phyloP scores from a whole-genome alignment of 225 moss, liverwort and hornwort genomes.

The Polytrichum commune region DNA sequence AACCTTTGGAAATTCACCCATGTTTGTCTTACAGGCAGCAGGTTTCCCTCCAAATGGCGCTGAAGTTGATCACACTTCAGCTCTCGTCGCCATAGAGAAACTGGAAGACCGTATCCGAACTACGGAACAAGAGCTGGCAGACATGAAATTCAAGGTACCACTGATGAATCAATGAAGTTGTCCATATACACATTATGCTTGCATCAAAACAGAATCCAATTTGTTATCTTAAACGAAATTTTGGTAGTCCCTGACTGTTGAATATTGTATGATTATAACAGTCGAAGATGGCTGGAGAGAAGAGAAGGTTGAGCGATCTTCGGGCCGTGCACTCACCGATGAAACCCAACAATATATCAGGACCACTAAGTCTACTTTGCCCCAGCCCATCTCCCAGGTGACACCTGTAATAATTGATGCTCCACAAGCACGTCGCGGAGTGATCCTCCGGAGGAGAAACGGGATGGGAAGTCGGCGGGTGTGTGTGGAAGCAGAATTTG shows the following conservation, averaged over 20 bases:
- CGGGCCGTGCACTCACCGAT: constrained; percentile 50
- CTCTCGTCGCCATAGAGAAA: constrained; percentile 43
- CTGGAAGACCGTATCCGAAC: constrained; percentile 47
- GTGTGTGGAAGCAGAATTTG: constrained; percentile 3
- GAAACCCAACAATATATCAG: constrained; percentile 15
- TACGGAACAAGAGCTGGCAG: constrained; percentile 57
- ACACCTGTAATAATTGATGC: neutral
- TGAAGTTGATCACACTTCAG: constrained; percentile 47
- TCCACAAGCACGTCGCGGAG: neutral
- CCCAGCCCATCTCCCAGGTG: constrained; percentile 23
- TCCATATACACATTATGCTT: too few relatives aligned
- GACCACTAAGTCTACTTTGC: constrained; percentile 17
- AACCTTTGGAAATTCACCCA: neutral
- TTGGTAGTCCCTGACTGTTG: too few relatives aligned
- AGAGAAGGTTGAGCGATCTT: constrained; percentile 53
- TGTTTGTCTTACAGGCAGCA: constrained; percentile 34
- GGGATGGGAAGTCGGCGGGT: neutral
- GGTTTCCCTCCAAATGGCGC: constrained; percentile 29
- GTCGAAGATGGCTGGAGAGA: constrained; percentile 56
- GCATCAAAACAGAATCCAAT: too few relatives aligned
- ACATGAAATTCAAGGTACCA: constrained; percentile 49
- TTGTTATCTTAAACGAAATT: too few relatives aligned
- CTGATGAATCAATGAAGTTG: too few relatives aligned
- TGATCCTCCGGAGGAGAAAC: neutral
- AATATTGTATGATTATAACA: constrained; percentile 1